Evolutionary conservation across 805 yeast species (phyloP).

Genomic region (Martiniozyma abietophila): DNA sequence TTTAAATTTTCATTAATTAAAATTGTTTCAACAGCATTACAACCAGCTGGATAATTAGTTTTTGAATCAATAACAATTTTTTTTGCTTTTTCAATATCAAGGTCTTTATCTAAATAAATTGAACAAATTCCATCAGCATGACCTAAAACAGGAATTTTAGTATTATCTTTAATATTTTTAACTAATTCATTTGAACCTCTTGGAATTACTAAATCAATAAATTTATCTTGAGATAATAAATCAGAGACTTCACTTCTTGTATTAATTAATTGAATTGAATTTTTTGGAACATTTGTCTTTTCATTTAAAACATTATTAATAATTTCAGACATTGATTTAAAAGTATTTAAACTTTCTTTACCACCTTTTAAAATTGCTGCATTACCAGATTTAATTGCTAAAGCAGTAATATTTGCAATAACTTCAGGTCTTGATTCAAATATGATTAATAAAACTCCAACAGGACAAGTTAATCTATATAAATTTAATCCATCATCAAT

Average conservation of each 20-base stretch:
- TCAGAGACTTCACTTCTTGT: conserved; percentile 88
- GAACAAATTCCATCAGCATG: conserved; percentile 99
- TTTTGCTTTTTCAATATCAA: conserved; percentile 69
- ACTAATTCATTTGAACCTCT: conserved; percentile 96
- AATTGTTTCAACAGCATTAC: conserved; percentile 90
- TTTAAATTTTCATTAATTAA: conserved; percentile 44
- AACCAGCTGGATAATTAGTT: conserved; percentile 98
- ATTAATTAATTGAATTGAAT: conserved; percentile 78
- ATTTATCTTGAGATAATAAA: conserved; percentile 73
- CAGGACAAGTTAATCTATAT: conserved; percentile 83
- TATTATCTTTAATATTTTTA: conserved; percentile 70
- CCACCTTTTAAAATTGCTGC: conserved; percentile 98
- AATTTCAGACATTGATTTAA: conserved; percentile 68
- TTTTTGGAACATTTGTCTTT: conserved; percentile 64
- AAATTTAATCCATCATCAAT: conserved; percentile 84
- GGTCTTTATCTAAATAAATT: conserved; percentile 68
- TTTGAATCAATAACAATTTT: conserved; percentile 77
- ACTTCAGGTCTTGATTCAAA: conserved; percentile 98
- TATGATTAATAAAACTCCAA: conserved; percentile 86
- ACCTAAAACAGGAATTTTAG: conserved; percentile 95
- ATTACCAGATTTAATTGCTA: conserved; percentile 93
- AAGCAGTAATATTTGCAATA: conserved; percentile 92
- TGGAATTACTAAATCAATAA: conserved; percentile 92
- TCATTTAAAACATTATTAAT: conserved; percentile 47
- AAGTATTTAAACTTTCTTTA: conserved; percentile 81